Percentiles rank a stretch among this genome's conserved stretches.
Conservation (phyloP, 1,284 basidiomycete species). For the Ceratobasidium papillatum region DNA sequence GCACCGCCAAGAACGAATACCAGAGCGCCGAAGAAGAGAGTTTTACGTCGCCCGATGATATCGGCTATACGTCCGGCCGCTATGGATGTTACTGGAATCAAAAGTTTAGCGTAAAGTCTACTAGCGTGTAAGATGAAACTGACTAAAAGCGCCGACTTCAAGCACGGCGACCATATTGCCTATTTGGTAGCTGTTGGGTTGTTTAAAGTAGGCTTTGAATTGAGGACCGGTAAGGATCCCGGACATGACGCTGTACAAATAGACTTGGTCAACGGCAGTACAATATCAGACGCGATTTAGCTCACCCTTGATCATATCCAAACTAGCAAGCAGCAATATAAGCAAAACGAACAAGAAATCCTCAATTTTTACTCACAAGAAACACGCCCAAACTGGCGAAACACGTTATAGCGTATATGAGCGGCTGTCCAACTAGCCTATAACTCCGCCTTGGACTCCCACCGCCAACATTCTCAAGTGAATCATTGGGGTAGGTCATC, state of each 20-base stretch:
- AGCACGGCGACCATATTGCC: constrained; percentile 93
- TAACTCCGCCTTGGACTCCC: constrained; percentile 3
- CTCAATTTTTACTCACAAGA: constrained; percentile 63
- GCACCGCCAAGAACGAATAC: constrained; percentile 90
- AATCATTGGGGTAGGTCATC: constrained; percentile 22
- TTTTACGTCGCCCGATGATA: constrained; percentile 85
- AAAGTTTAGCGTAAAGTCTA: constrained; percentile 5
- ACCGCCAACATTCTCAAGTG: background rate
- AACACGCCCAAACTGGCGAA: constrained; percentile 92
- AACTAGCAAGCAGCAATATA: constrained; percentile 61
- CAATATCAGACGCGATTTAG: background rate
- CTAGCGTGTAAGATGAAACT: constrained; percentile 48
- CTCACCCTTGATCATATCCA: constrained; percentile 92
- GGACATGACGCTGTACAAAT: constrained; percentile 75
- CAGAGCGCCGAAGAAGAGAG: constrained; percentile 85
- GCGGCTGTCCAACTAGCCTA: constrained; percentile 75
- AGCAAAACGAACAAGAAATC: background rate
- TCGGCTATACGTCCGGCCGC: constrained; percentile 91
- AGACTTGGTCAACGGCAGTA: constrained; percentile 50
- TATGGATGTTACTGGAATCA: constrained; percentile 79
- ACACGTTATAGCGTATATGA: constrained; percentile 83
- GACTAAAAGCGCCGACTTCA: constrained; percentile 92
- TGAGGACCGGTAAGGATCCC: constrained; percentile 94
- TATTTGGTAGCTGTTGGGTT: constrained; percentile 72
- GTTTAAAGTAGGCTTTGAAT: constrained; percentile 83